Evolutionary conservation across 352 stramenopile species (phyloP), one percentile per base, ranked within the genome.

Genomic region (Phytopythium ostracodes): DNA sequence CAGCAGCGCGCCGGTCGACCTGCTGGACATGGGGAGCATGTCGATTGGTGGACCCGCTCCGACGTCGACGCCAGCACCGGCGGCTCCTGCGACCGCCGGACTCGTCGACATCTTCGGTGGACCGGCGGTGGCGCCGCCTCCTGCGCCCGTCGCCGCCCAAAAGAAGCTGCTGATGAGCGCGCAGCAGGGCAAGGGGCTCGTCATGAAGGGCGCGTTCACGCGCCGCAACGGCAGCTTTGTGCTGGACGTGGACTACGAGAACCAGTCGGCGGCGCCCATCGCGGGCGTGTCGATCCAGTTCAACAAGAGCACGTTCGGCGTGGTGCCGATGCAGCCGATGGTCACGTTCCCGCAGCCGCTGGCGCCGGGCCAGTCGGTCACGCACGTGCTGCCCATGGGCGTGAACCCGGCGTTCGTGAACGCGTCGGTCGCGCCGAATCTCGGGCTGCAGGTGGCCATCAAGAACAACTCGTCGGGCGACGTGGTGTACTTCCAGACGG

Each of bases 221-320:
- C 81, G 86, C 25, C 77, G 73, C 55, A 80, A 68, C 49, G 73
- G 72, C 51, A 77, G 72, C 31, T 94, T 94, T 43, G 68, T 89
- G 55, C 60, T 94, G 44, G 86, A 94, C 25, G 70, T 92, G 20
- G 80, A 92, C 56, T 84, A 79, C 46, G 79, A 98, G 69, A 98
- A 98, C 73, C 92, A 94, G 64, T 90, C 87, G 24, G 68, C 89
- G 27, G 75, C 96, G 27, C 83, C 92, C 60, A 91, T 99, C 61
- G 62, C 70, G 2, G 80, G 84, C 12, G 74, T 99, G 33, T 96
- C 96, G 36, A 96, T 99, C 60, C 96, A 99, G 72, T 80, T 99
- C 36, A 99, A 99, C 84, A 99, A 99, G 81, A 98, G 96, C 70
- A 96, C 94, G 33, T 99, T 99, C 73, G 96, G 96, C 40, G 83